A percentile compares a stretch with the other conserved stretches of the same genome.
phyloP scores from a whole-genome alignment of 257 asterid genomes.

The Lycium ferocissimum region DNA sequence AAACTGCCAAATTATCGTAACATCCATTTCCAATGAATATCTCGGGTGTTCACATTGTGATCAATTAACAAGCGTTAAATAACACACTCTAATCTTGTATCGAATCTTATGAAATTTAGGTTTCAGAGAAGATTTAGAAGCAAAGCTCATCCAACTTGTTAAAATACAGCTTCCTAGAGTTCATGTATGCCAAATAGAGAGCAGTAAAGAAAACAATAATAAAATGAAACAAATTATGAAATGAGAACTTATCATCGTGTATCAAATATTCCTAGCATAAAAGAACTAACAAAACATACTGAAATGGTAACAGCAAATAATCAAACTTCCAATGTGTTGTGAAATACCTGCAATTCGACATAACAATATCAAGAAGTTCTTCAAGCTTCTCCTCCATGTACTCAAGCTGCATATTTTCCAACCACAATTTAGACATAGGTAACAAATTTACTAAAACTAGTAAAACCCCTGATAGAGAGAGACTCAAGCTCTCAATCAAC shows the following conservation, averaged over 20 bases:
- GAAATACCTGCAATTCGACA: conserved; percentile 76
- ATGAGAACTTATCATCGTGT: conserved; percentile 6
- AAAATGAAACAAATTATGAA: background rate
- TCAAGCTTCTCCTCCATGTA: conserved; percentile 84
- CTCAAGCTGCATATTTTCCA: conserved; percentile 50
- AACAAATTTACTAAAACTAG: background rate
- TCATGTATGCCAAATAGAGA: background rate
- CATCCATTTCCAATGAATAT: background rate
- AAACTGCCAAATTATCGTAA: background rate
- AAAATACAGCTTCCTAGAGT: conserved; percentile 16
- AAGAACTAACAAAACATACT: conserved; percentile 8
- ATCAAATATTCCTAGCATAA: conserved; percentile 26
- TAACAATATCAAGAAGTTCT: conserved; percentile 57
- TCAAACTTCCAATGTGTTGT: background rate
- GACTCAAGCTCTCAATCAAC: background rate
- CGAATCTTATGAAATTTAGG: background rate
- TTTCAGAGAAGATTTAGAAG: conserved; percentile 11
- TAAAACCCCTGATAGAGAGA: background rate
- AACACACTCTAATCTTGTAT: background rate
- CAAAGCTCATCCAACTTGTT: conserved; percentile 19
- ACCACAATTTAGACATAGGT: conserved; percentile 18
- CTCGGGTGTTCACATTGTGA: background rate
- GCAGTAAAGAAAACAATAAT: background rate
- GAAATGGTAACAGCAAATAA: conserved; percentile 19
- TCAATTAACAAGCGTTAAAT: background rate